Conservation (phyloP, 108 stramenopile species). For the Cyclotella baltica region DNA sequence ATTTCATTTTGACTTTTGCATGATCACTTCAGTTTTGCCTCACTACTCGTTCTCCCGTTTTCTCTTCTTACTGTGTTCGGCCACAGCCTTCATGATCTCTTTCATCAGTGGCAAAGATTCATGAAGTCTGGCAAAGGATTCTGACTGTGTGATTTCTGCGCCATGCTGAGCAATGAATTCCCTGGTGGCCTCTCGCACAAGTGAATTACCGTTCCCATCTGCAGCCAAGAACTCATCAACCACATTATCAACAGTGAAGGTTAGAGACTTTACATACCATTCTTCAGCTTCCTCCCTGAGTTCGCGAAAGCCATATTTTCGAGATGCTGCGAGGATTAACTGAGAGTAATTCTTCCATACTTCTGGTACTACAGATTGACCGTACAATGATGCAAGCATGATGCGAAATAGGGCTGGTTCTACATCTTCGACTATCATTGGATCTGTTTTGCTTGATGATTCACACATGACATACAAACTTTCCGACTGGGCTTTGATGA, state of each 20-base stretch:
- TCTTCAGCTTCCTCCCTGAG: background rate
- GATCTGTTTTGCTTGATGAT: background rate
- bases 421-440: conserved; percentile 8
- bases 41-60: too few relatives aligned
- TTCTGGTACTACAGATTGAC: background rate
- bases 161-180: background rate
- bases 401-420: background rate
- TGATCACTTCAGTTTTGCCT: too few relatives aligned
- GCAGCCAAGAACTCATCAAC: background rate
- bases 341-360: background rate
- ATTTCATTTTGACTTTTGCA: too few relatives aligned
- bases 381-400: background rate
- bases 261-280: background rate
- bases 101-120: background rate
- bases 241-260: conserved; percentile 1
- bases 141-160: background rate
- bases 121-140: background rate
- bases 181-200: background rate
- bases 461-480: conserved; percentile 9
- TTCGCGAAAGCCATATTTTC: background rate
- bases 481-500: background rate
- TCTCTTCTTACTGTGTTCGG: background rate
- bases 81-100: background rate
- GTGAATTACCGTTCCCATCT: background rate
- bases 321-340: background rate